A percentile compares a stretch with the other conserved stretches of the same genome.
phyloP scores from a whole-genome alignment of 192 early-diverging fungal genomes.

The Kickxella alabastrina region DNA sequence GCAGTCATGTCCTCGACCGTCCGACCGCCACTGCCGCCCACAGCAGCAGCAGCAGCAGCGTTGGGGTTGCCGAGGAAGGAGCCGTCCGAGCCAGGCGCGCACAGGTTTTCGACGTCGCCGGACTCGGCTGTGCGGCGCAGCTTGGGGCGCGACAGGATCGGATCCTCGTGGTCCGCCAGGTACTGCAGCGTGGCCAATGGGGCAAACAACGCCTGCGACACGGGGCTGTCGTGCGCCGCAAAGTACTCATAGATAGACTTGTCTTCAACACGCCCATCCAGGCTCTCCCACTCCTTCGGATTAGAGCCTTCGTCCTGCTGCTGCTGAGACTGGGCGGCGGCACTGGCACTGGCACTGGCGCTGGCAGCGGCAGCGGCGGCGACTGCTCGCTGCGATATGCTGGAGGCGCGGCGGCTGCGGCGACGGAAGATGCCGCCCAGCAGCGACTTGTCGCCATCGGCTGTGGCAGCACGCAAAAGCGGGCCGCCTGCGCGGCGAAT shows the following conservation, averaged over 20 bases:
- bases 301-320: no score
- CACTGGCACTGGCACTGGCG: neutral
- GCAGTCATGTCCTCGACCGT: constrained; percentile 39
- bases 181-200: constrained; percentile 59
- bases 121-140: constrained; percentile 17
- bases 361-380: neutral
- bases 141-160: constrained; percentile 52
- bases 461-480: no score
- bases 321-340: neutral
- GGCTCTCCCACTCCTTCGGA: constrained; percentile 47
- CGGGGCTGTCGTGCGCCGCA: constrained; percentile 54
- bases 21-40: neutral
- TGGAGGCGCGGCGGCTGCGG: neutral
- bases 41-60: neutral
- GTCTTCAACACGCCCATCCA: constrained; percentile 48
- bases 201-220: constrained; percentile 63
- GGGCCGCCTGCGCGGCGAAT: no score
- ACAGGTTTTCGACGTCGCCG: constrained; percentile 37
- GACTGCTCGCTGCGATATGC: constrained; percentile 1
- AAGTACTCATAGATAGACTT: constrained; percentile 55
- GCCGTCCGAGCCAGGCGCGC: constrained; percentile 14
- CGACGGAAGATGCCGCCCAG: constrained; percentile 28
- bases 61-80: constrained; percentile 13
- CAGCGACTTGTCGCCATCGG: constrained; percentile 22
- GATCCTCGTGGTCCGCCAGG: constrained; percentile 54